Conservation (phyloP, 169 alveolate species). For the Babesia bigemina region DNA sequence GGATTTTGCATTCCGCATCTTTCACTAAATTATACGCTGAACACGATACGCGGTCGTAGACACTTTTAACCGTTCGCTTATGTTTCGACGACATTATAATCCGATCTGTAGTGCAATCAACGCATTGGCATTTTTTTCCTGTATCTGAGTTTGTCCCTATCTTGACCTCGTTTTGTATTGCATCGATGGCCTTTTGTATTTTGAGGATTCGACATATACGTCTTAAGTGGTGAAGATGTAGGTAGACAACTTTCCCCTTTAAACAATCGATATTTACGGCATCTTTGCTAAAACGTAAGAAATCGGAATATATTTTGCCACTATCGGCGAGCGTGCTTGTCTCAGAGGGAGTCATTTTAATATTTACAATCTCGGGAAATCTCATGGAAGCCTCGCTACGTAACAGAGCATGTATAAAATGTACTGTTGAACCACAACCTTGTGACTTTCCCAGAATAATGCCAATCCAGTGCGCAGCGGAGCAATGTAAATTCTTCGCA, state of each 20-base stretch:
- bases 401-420: background rate
- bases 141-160: background rate
- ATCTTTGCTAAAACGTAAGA: background rate
- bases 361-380: conserved; percentile 9
- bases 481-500: background rate
- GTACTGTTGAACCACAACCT: background rate
- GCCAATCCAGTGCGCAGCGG: background rate
- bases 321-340: background rate
- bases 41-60: background rate
- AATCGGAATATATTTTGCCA: background rate
- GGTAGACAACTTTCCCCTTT: background rate
- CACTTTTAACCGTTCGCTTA: background rate
- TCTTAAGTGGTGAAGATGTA: conserved; percentile 21
- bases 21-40: background rate
- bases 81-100: conserved; percentile 17
- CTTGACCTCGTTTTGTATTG: background rate
- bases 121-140: conserved; percentile 19
- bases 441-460: background rate
- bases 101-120: conserved; percentile 24
- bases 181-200: background rate
- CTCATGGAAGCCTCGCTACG: conserved; percentile 29
- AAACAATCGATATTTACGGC: background rate
- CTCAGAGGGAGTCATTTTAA: conserved; percentile 1
- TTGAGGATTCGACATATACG: background rate
- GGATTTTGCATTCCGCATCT: background rate